Evolutionary conservation across 1,139 yeast genomes (phyloP).

Genomic region (Hemisphaericaspora xylanilytica): DNA sequence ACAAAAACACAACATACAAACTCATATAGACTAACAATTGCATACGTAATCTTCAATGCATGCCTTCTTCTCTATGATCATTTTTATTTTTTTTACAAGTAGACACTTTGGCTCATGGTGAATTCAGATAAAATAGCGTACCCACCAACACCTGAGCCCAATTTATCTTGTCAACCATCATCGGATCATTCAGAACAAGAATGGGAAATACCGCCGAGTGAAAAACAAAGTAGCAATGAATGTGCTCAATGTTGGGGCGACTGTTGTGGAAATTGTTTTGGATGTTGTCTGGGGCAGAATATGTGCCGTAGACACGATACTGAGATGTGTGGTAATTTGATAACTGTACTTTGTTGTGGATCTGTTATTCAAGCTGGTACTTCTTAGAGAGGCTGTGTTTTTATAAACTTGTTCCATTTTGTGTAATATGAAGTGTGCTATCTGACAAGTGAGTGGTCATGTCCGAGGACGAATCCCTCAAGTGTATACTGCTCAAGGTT

Average conservation of each 20-base stretch:
- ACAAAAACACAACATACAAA: neutral
- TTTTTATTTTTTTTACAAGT: neutral
- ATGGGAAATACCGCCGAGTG: constrained; percentile 17
- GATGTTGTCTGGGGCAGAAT: constrained; percentile 17
- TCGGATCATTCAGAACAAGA: constrained; percentile 15
- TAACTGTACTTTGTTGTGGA: constrained; percentile 16
- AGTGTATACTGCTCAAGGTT: too few relatives aligned
- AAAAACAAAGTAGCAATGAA: constrained; percentile 14
- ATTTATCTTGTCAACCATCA: constrained; percentile 12
- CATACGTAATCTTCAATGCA: neutral
- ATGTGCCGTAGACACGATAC: constrained; percentile 18
- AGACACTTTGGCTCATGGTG: neutral
- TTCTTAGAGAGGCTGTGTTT: neutral
- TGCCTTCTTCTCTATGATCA: neutral
- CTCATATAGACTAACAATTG: neutral
- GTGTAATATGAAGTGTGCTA: too few relatives aligned
- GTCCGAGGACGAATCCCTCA: too few relatives aligned
- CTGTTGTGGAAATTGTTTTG: constrained; percentile 19
- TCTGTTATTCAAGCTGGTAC: constrained; percentile 8
- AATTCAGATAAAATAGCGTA: constrained; percentile 8
- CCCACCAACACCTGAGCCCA: constrained; percentile 12
- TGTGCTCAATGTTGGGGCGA: constrained; percentile 14
- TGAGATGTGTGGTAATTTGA: constrained; percentile 13
- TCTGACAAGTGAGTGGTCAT: too few relatives aligned
- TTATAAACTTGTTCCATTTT: neutral